These are phyloP conservation scores for Furcasterigmium furcatum DNA, from an alignment of 2,329 filamentous ascomycete species.

Conservation along the genomic window DNA sequence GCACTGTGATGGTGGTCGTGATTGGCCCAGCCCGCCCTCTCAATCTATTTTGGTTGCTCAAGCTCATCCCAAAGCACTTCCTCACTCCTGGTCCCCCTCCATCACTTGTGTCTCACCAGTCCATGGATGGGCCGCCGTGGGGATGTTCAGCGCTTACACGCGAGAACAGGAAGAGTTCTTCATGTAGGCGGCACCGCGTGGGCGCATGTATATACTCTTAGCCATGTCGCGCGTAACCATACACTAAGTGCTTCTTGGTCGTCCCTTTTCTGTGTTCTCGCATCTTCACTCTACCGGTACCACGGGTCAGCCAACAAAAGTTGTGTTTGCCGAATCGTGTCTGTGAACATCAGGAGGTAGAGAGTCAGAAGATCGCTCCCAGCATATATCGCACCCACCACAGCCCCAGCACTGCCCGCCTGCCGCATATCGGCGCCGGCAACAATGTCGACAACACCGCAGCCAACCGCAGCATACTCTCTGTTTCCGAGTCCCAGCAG, in stretches of 20 bases:
- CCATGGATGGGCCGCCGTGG: slow-evolving; percentile 5
- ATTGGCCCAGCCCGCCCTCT: slow-evolving; percentile 20
- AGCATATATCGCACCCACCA: too few relatives aligned
- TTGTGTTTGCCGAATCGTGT: too few relatives aligned
- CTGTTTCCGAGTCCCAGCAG: slow-evolving; percentile 51
- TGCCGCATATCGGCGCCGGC: too few relatives aligned
- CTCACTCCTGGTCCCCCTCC: slow-evolving; percentile 5
- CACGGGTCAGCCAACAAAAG: too few relatives aligned
- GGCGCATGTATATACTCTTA: slow-evolving; percentile 10
- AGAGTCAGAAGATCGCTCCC: too few relatives aligned
- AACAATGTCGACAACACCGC: slow-evolving; percentile 35
- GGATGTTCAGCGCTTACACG: slow-evolving; percentile 12
- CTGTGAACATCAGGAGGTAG: too few relatives aligned
- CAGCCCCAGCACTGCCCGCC: too few relatives aligned
- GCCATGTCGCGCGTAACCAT: not conserved
- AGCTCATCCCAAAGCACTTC: not conserved
- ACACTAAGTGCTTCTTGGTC: not conserved
- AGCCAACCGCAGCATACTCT: slow-evolving; percentile 48
- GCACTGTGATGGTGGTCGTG: slow-evolving; percentile 25
- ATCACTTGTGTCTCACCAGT: slow-evolving; percentile 10
- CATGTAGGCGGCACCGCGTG: too few relatives aligned
- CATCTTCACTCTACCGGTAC: not conserved
- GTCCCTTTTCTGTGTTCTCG: not conserved
- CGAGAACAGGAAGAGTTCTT: not conserved
- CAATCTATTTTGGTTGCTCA: slow-evolving; percentile 11